Conservation (phyloP, 1,284 basidiomycete species). For the Ustilago bromivora region DNA sequence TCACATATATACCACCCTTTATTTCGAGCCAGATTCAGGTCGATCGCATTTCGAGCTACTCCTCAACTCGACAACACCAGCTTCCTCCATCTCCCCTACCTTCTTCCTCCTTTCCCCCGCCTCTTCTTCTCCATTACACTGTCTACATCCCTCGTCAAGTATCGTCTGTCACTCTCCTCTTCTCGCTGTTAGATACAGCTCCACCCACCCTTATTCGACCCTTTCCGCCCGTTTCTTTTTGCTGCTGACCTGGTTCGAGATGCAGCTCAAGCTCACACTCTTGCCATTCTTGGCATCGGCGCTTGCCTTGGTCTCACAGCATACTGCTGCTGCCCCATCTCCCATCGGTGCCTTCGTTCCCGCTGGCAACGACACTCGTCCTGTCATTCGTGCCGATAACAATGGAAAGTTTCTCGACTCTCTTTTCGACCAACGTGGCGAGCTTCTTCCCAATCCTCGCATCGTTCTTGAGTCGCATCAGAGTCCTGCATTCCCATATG, state of each 20-base stretch:
- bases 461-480: conserved; percentile 44
- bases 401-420: conserved; percentile 39
- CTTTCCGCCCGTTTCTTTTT: neutral
- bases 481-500: conserved; percentile 47
- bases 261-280: conserved; percentile 25
- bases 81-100: neutral
- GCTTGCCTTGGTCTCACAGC: conserved; percentile 27
- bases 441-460: conserved; percentile 35
- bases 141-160: neutral
- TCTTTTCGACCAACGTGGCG: conserved; percentile 42
- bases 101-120: neutral
- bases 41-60: conserved; percentile 1
- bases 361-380: conserved; percentile 37
- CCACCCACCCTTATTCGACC: neutral
- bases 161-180: neutral
- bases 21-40: neutral
- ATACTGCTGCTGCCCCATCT: conserved; percentile 21
- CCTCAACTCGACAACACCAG: neutral
- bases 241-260: conserved; percentile 1
- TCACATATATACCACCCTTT: conserved; percentile 9
- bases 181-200: neutral
- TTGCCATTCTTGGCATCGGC: conserved; percentile 23
- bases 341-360: conserved; percentile 25
- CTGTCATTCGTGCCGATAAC: conserved; percentile 36
- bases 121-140: neutral